A percentile compares a stretch with the other conserved stretches of the same genome.
Conservation (phyloP, 768 basidiomycete species). For the Russula foetens region DNA sequence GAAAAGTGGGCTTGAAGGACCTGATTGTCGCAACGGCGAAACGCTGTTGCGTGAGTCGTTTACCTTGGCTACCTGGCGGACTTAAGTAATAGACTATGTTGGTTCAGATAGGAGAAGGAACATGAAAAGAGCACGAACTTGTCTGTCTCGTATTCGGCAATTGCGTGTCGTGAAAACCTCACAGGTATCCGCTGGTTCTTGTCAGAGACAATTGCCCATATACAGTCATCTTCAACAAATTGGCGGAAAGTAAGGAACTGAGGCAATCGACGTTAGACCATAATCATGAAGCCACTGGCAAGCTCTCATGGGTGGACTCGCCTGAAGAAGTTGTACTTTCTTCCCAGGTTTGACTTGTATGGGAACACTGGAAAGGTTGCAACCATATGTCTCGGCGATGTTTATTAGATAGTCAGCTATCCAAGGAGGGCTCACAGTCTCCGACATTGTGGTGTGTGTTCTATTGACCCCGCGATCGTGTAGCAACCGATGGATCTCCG, state of each 20-base stretch:
- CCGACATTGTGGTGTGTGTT: slow-evolving; percentile 28
- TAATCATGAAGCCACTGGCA: not conserved
- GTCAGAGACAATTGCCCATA: slow-evolving; percentile 64
- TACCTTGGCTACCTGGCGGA: slow-evolving; percentile 22
- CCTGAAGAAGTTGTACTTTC: slow-evolving; percentile 55
- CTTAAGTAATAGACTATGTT: not conserved
- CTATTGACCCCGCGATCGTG: not conserved
- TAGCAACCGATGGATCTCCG: not conserved
- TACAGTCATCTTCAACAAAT: slow-evolving; percentile 31
- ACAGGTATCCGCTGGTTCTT: slow-evolving; percentile 43
- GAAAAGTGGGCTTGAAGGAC: slow-evolving; percentile 42
- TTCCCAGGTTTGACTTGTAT: slow-evolving; percentile 30
- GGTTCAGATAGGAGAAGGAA: not conserved
- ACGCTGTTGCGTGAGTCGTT: slow-evolving; percentile 36
- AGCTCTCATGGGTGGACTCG: slow-evolving; percentile 16
- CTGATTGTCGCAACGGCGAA: slow-evolving; percentile 41
- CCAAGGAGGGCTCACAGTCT: slow-evolving; percentile 42
- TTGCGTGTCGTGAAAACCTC: slow-evolving; percentile 46
- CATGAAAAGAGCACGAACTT: slow-evolving; percentile 22
- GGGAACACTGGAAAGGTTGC: slow-evolving; percentile 32
- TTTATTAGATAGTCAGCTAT: slow-evolving; percentile 43
- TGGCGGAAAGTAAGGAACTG: slow-evolving; percentile 50
- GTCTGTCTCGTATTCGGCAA: slow-evolving; percentile 35
- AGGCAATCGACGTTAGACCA: not conserved
- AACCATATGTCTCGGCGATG: slow-evolving; percentile 46